Conservation (phyloP, 2,329 filamentous ascomycete genomes). For the Elsinoe fawcettii region DNA sequence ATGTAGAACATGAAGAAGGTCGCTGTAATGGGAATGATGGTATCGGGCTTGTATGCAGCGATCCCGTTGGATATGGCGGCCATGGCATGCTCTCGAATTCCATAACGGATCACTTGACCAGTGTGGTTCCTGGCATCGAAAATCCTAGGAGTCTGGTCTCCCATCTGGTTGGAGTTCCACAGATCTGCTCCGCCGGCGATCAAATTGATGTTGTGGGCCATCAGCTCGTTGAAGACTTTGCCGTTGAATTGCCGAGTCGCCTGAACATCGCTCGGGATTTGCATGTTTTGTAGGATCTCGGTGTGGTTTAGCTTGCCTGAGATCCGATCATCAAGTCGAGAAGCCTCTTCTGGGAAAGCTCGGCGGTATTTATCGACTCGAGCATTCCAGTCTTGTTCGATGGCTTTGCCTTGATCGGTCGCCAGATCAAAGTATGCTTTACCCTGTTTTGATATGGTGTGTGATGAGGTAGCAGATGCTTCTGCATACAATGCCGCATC, state of each 20-base stretch:
- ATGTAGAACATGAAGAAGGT: conserved; percentile 59
- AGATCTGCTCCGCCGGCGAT: conserved; percentile 19
- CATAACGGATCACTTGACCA: conserved; percentile 30
- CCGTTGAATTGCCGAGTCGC: conserved; percentile 15
- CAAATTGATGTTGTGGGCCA: neutral
- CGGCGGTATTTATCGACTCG: conserved; percentile 34
- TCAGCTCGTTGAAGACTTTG: conserved; percentile 5
- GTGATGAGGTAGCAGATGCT: neutral
- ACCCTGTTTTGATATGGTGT: conserved; percentile 6
- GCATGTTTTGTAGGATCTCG: neutral
- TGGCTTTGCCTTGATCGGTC: neutral
- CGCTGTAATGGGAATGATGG: conserved; percentile 51
- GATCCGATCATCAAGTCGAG: conserved; percentile 32
- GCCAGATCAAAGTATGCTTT: neutral
- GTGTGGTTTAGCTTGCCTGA: neutral
- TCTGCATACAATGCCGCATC: conserved; percentile 10
- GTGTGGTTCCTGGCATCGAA: conserved; percentile 6
- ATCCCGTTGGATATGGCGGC: conserved; percentile 45
- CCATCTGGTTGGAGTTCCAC: conserved; percentile 21
- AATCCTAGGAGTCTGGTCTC: conserved; percentile 7
- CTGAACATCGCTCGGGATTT: conserved; percentile 2
- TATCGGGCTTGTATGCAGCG: conserved; percentile 49
- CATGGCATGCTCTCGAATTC: conserved; percentile 33
- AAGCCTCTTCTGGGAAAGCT: conserved; percentile 37
- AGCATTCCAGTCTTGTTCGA: conserved; percentile 36